A percentile compares a stretch with the other conserved stretches of the same genome.
Evolutionary conservation across 331 rosid species (phyloP).

Genomic region (Telfairia occidentalis): DNA sequence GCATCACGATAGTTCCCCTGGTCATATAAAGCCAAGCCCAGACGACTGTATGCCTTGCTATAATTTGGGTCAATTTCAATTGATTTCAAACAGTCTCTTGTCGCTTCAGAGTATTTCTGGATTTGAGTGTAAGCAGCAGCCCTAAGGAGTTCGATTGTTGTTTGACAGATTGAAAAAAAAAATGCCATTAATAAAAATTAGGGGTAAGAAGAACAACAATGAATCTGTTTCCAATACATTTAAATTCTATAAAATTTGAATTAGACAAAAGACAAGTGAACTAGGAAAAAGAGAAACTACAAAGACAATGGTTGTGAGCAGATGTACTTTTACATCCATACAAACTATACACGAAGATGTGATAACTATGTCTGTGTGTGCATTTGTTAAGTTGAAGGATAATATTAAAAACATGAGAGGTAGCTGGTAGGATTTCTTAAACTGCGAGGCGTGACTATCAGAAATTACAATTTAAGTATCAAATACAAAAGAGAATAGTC

Average conservation of each 20-base stretch:
- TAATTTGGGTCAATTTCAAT: conserved; percentile 70
- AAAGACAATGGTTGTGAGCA: background rate
- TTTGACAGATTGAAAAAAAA: background rate
- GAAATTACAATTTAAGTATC: background rate
- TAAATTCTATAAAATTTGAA: background rate
- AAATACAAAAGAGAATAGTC: background rate
- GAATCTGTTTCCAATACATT: background rate
- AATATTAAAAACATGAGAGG: background rate
- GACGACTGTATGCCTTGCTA: conserved; percentile 89
- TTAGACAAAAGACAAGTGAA: background rate
- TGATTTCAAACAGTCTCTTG: conserved; percentile 66
- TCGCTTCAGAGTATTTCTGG: conserved; percentile 57
- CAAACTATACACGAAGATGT: background rate
- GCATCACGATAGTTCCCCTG: conserved; percentile 81
- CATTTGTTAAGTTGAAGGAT: background rate
- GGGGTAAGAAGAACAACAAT: background rate
- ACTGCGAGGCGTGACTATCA: background rate
- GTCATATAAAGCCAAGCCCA: conserved; percentile 72
- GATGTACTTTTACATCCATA: background rate
- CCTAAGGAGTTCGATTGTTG: conserved; percentile 28
- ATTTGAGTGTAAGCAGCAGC: conserved; percentile 91
- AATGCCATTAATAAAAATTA: background rate
- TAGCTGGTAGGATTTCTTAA: background rate
- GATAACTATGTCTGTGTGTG: background rate
- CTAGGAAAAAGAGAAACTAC: background rate